Percentiles rank a stretch among this genome's conserved stretches.
phyloP scores from a whole-genome alignment of 176 grass and related monocot genomes.

The Juncus inflexus region DNA sequence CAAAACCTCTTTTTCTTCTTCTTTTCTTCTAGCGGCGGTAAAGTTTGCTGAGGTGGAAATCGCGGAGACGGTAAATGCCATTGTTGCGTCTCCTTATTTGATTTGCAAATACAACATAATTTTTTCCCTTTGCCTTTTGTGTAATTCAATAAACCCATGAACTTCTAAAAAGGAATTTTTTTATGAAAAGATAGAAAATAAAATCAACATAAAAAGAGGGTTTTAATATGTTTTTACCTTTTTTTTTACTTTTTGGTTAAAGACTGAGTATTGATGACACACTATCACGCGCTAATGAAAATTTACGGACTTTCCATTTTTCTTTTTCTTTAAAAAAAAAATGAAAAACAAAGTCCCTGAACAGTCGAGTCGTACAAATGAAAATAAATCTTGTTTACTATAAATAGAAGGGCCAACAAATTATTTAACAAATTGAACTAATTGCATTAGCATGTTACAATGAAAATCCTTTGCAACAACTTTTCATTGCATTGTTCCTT shows the following conservation, averaged over 20 bases:
- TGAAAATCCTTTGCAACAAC: background rate
- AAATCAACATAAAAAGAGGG: background rate
- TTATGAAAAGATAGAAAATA: background rate
- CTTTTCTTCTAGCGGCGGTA: background rate
- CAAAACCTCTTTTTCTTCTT: slow-evolving; percentile 16
- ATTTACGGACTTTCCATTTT: background rate
- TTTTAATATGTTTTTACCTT: background rate
- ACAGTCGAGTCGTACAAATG: background rate
- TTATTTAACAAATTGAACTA: background rate
- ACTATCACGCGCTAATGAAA: slow-evolving; percentile 2
- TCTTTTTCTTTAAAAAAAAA: background rate
- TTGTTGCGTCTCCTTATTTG: background rate
- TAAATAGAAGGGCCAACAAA: background rate
- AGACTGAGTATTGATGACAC: slow-evolving; percentile 11
- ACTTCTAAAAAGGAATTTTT: background rate
- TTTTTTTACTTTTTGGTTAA: slow-evolving; percentile 24
- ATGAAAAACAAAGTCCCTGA: background rate
- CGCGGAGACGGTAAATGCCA: background rate
- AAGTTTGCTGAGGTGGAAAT: background rate
- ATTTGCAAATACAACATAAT: slow-evolving; percentile 22
- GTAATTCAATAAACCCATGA: slow-evolving; percentile 33
- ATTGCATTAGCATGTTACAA: background rate
- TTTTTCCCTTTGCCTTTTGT: slow-evolving; percentile 24
- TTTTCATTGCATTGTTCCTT: too few relatives aligned
- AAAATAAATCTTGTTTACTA: background rate